Evolutionary conservation across 805 yeast species (phyloP).

Genomic region (Blastobotrys attinorum): DNA sequence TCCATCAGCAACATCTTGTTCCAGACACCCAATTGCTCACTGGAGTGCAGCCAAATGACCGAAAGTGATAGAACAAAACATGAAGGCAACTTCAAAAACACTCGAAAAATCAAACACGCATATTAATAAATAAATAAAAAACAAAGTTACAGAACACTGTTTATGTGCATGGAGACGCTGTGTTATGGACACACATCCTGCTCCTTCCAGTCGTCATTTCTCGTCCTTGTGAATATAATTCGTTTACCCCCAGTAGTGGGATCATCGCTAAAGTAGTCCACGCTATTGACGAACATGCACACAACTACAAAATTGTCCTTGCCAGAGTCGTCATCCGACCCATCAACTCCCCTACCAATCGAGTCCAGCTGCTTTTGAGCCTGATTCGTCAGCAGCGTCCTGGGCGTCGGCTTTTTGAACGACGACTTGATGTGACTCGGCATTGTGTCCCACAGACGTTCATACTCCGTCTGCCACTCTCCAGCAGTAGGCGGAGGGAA

Average conservation of each 20-base stretch:
- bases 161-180: too few species aligned
- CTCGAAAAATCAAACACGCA: background rate
- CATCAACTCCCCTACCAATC: slow-evolving; percentile 77
- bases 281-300: slow-evolving; percentile 60
- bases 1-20: too few species aligned
- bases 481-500: slow-evolving; percentile 41
- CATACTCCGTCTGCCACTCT: slow-evolving; percentile 63
- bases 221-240: slow-evolving; percentile 42
- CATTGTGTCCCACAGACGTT: slow-evolving; percentile 53
- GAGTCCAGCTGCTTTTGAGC: slow-evolving; percentile 56
- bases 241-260: slow-evolving; percentile 33
- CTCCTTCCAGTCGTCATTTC: slow-evolving; percentile 63
- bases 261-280: slow-evolving; percentile 59
- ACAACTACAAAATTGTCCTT: slow-evolving; percentile 61
- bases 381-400: slow-evolving; percentile 47
- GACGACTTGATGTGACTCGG: slow-evolving; percentile 54
- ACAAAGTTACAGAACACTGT: background rate
- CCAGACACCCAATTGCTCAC: too few species aligned
- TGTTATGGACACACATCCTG: slow-evolving; percentile 62
- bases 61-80: too few species aligned
- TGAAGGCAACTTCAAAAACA: background rate
- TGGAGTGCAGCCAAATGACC: too few species aligned
- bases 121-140: background rate
- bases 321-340: slow-evolving; percentile 51
- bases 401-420: slow-evolving; percentile 69